Evolutionary conservation across 176 grass and related monocot species (phyloP), one percentile per base, ranked within the genome.

Genomic region (Carex pumila): DNA sequence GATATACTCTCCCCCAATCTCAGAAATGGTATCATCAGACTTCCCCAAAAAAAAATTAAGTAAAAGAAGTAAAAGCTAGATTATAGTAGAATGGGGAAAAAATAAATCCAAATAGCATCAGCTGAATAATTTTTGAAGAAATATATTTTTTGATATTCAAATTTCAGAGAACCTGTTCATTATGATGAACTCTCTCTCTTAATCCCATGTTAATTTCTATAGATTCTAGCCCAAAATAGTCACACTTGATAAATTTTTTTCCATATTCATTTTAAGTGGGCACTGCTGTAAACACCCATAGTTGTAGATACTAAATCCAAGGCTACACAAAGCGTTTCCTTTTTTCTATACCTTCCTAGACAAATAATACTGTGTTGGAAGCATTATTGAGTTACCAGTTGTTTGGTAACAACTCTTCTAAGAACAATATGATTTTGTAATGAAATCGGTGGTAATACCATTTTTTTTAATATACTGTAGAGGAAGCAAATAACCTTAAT

Each of bases 1-100:
- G 83, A 83, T 68, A 91, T 85, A 18, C 64, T 39, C 87, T 91
- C 89, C 1, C 89, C 89, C 31, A 91, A 75, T 54, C 86, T 84
- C 83, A 91, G 75, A 81, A 91, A 91, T 6, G 89, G 86, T 83
- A 91, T 83, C 9, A 91, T 71, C 62, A 91, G 22, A 83, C 89
- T 91, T 75, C 4, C 47, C 47, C 9, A 50, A 87, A 79, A 45
- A 41, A 70, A 79, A 43, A 56, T 6, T 25, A 25, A 25, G 25
- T 63, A 8, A 71, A 81, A 76, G 9, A 45, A 70, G 14, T 31
- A 19, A 60, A 25, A 15, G 52, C 10, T 72, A 53, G 32, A 87
- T 29, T 43, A 53, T 65, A 22, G 71, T 67, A 81, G 36, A 68
- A 54, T 2, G 31, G 22, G 21, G 6, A 4, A 53, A 5, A 30